Evolutionary conservation across 352 stramenopile genomes (phyloP), one percentile per base, ranked within the genome.

Genomic region (Phytopythium litorale): DNA sequence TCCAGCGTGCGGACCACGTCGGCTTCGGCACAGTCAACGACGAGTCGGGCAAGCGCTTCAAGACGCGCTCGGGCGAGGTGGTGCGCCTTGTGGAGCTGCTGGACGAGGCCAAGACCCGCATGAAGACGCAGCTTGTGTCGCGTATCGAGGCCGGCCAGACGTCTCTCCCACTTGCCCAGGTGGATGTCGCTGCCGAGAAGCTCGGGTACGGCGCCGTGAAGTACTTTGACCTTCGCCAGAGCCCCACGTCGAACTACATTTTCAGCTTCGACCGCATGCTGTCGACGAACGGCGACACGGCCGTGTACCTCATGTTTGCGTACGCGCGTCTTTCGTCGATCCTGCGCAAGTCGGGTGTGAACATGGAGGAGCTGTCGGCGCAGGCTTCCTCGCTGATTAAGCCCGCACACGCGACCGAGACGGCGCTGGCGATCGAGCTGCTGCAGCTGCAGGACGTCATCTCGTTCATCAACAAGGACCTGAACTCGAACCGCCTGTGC

Each of bases 231-330:
- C 82, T 99, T 62, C 92, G 96, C 58, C 92, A 99, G 70, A 98
- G 98, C 69, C 97, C 97, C 16, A 97, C 94, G 43, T 98, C 94
- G 60, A 98, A 99, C 73, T 99, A 99, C 83, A 90, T 97, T 57
- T 99, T 99, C 75, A 98, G 89, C 64, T 99, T 99, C 71, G 98
- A 99, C 84, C 87, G 92, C 64, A 99, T 99, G 98, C 88, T 99
- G 40, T 97, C 98, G 71, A 98, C 96, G 6, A 98, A 98, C 67
- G 98, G 98, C 30, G 98, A 99, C 81, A 99, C 98, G 51, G 98
- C 97, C 58, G 97, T 99, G 62, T 99, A 99, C 77, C 81, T 99
- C 48, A 88, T 99, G 74, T 99, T 99, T 79, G 95, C 96, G 32
- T 97, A 99, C 76, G 98, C 97, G n/a, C 92, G 98, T 56, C 83